Evolutionary conservation across 768 basidiomycete genomes (phyloP).

Genomic region (Mycena polygramma): DNA sequence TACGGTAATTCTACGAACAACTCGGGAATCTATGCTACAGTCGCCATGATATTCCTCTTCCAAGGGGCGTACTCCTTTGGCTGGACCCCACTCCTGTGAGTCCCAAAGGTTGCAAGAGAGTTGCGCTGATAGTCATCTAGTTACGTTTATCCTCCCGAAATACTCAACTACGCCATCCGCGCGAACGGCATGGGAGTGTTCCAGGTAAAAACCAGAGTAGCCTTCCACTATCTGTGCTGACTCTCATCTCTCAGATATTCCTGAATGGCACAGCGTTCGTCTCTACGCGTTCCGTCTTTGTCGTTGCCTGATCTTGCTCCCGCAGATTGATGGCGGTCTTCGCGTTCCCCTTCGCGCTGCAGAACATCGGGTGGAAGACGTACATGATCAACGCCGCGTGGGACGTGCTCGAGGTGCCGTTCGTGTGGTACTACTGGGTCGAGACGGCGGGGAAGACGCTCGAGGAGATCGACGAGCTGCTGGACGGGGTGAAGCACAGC

Average conservation of each 20-base stretch:
- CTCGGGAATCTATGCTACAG: conserved; percentile 40
- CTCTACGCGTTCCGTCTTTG: not conserved
- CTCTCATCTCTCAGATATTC: conserved; percentile 9
- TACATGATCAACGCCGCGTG: conserved; percentile 43
- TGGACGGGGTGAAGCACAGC: conserved; percentile 40
- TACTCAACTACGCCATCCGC: conserved; percentile 41
- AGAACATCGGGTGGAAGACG: conserved; percentile 42
- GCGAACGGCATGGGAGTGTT: conserved; percentile 42
- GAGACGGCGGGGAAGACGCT: conserved; percentile 41
- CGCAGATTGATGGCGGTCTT: conserved; percentile 40
- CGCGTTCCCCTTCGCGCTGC: conserved; percentile 39
- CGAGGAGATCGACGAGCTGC: conserved; percentile 42
- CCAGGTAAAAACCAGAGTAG: not conserved
- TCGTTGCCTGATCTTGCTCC: not conserved
- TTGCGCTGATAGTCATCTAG: not conserved
- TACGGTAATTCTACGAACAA: conserved; percentile 41
- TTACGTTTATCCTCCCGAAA: conserved; percentile 40
- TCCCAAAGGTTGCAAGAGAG: not conserved
- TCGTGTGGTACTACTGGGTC: conserved; percentile 41
- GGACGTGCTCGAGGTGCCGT: conserved; percentile 38
- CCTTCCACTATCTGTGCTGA: too few species aligned
- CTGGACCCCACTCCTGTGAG: conserved; percentile 41
- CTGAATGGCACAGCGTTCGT: conserved; percentile 40
- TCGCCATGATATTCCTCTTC: conserved; percentile 43
- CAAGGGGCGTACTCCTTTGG: conserved; percentile 42